Conservation (phyloP, 345 rosid species). For the Brassica juncea region DNA sequence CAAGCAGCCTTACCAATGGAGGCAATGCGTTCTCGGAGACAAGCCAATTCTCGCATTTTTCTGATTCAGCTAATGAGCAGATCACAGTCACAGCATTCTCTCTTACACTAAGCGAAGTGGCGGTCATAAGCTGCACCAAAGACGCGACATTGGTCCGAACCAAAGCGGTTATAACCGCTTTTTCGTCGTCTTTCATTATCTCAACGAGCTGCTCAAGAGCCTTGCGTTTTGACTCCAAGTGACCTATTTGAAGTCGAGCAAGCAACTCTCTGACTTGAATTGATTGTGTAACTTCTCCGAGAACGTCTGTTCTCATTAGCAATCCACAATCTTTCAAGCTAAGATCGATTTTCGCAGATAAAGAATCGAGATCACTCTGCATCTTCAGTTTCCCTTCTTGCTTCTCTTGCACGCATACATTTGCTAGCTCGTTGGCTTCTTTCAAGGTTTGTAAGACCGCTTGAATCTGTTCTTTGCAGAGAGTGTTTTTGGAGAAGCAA, state of each 20-base stretch:
- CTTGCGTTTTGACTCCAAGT: slow-evolving; percentile 85
- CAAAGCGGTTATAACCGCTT: slow-evolving; percentile 54
- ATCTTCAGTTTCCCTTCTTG: slow-evolving; percentile 85
- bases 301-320: slow-evolving; percentile 85
- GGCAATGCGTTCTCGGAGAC: slow-evolving; percentile 83
- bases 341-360: slow-evolving; percentile 76
- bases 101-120: slow-evolving; percentile 69
- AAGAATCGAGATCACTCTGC: slow-evolving; percentile 93
- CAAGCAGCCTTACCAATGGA: slow-evolving; percentile 78
- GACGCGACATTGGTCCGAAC: slow-evolving; percentile 72
- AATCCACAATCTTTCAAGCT: slow-evolving; percentile 80
- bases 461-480: slow-evolving; percentile 86
- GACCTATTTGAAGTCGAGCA: slow-evolving; percentile 94
- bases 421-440: slow-evolving; percentile 59
- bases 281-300: slow-evolving; percentile 67
- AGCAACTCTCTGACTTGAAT: slow-evolving; percentile 64
- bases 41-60: slow-evolving; percentile 78
- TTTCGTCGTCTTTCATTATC: slow-evolving; percentile 87
- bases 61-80: slow-evolving; percentile 78
- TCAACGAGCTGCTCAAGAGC: slow-evolving; percentile 81
- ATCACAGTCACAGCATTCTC: slow-evolving; percentile 73
- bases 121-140: slow-evolving; percentile 68
- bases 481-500: slow-evolving; percentile 76
- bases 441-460: slow-evolving; percentile 63
- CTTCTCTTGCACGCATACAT: slow-evolving; percentile 61